A percentile compares a stretch with the other conserved stretches of the same genome.
phyloP scores from a whole-genome alignment of 305 asterid species.

The Lippia alba region DNA sequence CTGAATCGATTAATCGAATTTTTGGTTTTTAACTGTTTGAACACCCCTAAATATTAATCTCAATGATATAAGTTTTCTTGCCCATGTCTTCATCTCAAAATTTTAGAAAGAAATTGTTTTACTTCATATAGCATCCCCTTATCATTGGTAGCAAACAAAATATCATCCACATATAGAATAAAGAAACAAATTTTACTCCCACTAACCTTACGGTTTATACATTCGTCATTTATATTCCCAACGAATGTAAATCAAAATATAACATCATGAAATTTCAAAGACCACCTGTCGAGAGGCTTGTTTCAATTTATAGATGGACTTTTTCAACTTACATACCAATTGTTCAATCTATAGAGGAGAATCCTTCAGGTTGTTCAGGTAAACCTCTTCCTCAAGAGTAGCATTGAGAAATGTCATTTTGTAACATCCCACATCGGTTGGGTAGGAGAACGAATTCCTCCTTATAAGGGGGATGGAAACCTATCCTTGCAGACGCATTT shows the following conservation, averaged over 20 bases:
- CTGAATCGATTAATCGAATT: no score
- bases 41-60: no score
- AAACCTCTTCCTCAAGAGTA: background rate
- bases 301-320: slow-evolving; percentile 1
- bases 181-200: background rate
- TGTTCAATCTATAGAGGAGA: slow-evolving; percentile 2
- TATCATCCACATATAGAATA: background rate
- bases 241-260: background rate
- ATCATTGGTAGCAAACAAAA: background rate
- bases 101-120: background rate
- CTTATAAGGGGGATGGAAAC: no score
- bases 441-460: no score
- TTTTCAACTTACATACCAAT: slow-evolving; percentile 3
- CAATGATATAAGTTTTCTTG: no score
- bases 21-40: no score
- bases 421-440: no score
- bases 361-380: background rate
- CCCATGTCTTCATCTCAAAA: background rate
- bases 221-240: background rate
- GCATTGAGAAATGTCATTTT: background rate
- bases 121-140: background rate
- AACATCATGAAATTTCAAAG: background rate
- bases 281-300: background rate
- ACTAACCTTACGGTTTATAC: background rate
- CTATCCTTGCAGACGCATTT: no score